Evolutionary conservation across 768 basidiomycete genomes (phyloP).

Genomic region (Plicaturopsis crispa): DNA sequence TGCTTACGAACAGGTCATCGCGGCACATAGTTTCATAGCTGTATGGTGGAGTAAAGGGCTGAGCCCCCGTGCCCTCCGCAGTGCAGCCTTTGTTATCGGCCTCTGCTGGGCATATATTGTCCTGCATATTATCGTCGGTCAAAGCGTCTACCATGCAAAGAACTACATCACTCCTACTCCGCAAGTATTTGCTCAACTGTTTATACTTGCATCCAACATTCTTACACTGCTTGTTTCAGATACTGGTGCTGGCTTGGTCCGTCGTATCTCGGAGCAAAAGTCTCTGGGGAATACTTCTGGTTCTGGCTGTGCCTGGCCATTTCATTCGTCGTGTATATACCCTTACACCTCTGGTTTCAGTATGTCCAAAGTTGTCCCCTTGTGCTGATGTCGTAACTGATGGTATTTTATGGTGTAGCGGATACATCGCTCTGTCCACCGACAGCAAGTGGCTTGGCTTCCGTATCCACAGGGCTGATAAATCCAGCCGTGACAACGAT

Average conservation of each 20-base stretch:
- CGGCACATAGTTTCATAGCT: constrained; percentile 33
- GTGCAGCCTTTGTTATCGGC: constrained; percentile 18
- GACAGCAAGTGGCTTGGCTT: constrained; percentile 27
- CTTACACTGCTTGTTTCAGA: no score
- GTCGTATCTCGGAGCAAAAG: constrained; percentile 18
- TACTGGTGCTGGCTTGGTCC: constrained; percentile 39
- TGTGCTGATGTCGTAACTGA: no score
- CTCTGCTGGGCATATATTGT: constrained; percentile 27
- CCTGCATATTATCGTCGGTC: constrained; percentile 23
- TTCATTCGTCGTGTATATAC: constrained; percentile 25
- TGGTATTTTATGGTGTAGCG: no score
- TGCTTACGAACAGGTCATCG: constrained; percentile 20
- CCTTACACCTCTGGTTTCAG: constrained; percentile 28
- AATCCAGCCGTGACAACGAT: constrained; percentile 3
- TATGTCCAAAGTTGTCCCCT: no score
- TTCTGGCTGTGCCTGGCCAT: constrained; percentile 31
- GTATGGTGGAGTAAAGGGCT: constrained; percentile 29
- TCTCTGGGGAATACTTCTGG: constrained; percentile 39
- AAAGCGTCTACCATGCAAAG: constrained; percentile 13
- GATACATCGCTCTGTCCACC: constrained; percentile 23
- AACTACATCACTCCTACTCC: not conserved
- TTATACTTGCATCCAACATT: constrained; percentile 1
- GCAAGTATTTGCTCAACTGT: not conserved
- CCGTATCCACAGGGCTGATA: constrained; percentile 10
- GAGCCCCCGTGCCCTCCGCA: constrained; percentile 15